Evolutionary conservation across 306 rosid genomes (phyloP).

Genomic region (Inga leiocalycina): DNA sequence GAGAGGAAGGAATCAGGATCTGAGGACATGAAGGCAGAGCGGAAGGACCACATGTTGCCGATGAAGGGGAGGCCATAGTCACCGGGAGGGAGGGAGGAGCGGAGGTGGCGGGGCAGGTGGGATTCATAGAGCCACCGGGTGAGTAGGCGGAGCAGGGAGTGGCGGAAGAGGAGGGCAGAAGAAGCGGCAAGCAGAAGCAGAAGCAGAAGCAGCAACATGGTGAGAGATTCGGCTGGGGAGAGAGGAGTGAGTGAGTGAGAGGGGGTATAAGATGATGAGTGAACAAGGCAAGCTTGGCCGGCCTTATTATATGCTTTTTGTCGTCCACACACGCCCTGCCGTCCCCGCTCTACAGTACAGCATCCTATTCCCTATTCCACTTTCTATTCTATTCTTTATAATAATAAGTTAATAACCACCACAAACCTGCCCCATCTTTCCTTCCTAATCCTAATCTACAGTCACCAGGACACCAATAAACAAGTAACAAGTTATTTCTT

Average conservation of each 20-base stretch:
- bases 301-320: constrained; percentile 7
- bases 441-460: neutral
- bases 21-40: constrained; percentile 77
- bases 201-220: neutral
- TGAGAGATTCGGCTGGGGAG: neutral
- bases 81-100: constrained; percentile 78
- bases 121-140: constrained; percentile 73
- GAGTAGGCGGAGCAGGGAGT: constrained; percentile 44
- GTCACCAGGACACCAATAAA: no score
- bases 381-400: neutral
- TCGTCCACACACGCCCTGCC: neutral
- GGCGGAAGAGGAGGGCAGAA: constrained; percentile 28
- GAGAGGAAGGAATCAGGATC: constrained; percentile 82
- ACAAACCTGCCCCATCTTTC: neutral
- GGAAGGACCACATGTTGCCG: constrained; percentile 98
- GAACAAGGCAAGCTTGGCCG: neutral
- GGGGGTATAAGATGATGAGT: neutral
- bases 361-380: neutral
- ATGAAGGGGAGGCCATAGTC: constrained; percentile 90
- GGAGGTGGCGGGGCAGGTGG: constrained; percentile 54
- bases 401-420: no score
- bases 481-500: no score
- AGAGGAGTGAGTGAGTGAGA: neutral
- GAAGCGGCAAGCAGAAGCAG: neutral
- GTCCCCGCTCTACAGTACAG: neutral